phyloP scores from a whole-genome alignment of 2,329 filamentous ascomycete genomes.

The Aspergillus spinulosporus region DNA sequence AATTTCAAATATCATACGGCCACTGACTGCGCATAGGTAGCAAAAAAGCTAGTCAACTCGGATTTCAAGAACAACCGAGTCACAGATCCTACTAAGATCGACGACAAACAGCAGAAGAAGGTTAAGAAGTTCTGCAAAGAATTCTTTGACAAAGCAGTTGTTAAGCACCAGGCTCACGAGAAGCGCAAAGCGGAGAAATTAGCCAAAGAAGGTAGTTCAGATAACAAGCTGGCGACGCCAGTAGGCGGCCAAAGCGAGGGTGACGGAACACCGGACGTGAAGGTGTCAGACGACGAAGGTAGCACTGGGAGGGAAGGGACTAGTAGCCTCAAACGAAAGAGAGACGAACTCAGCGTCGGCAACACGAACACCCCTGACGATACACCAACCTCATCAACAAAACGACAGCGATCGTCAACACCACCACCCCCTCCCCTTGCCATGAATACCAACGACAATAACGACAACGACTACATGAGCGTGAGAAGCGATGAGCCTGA shows the following conservation, averaged over 20 bases:
- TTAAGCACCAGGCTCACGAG: constrained; percentile 70
- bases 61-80: constrained; percentile 92
- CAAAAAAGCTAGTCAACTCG: constrained; percentile 85
- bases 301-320: constrained; percentile 13
- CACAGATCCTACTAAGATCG: constrained; percentile 73
- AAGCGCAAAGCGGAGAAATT: constrained; percentile 59
- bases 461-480: constrained; percentile 24
- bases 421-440: constrained; percentile 34
- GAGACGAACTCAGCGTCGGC: constrained; percentile 45
- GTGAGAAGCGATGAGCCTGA: constrained; percentile 18
- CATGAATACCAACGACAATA: constrained; percentile 10
- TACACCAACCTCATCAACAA: constrained; percentile 52
- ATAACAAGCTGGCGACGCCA: constrained; percentile 28
- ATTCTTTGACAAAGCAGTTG: constrained; percentile 81
- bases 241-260: constrained; percentile 23
- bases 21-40: constrained; percentile 58
- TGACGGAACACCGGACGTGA: constrained; percentile 30
- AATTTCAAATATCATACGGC: constrained; percentile 29
- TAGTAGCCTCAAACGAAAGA: constrained; percentile 61
- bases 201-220: constrained; percentile 23
- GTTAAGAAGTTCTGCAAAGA: constrained; percentile 81
- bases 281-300: constrained; percentile 46
- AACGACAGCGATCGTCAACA: constrained; percentile 53
- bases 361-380: constrained; percentile 35
- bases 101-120: constrained; percentile 74